These are phyloP conservation scores for Platanus orientalis DNA, from an alignment of 164 flowering plant genomes.

Conservation along the genomic window DNA sequence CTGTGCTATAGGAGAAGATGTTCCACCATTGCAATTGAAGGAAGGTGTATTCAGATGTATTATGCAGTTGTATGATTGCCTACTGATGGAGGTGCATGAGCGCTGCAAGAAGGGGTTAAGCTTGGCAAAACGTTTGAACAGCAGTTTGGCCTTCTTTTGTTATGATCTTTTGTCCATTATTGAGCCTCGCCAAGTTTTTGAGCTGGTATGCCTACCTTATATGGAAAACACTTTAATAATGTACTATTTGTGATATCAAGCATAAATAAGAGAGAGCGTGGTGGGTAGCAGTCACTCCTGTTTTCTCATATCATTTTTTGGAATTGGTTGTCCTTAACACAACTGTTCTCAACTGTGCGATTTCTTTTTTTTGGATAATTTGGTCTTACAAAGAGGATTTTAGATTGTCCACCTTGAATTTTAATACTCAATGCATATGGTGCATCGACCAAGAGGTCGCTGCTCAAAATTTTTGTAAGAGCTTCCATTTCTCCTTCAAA, in stretches of 20 bases:
- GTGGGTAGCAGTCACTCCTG: no score
- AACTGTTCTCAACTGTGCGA: no score
- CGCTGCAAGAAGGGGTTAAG: slow-evolving; percentile 96
- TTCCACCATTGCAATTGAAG: slow-evolving; percentile 96
- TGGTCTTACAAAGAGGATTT: not conserved
- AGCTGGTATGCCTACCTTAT: slow-evolving; percentile 54
- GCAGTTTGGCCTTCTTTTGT: slow-evolving; percentile 97
- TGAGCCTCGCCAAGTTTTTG: slow-evolving; percentile 99
- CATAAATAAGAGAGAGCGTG: no score
- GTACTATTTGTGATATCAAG: not conserved
- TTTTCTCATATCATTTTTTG: no score
- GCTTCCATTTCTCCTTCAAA: no score
- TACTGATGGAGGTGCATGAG: slow-evolving; percentile 95
- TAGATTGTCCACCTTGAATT: no score
- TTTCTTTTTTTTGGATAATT: no score
- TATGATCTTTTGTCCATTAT: slow-evolving; percentile 88
- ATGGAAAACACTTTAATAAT: slow-evolving; percentile 1
- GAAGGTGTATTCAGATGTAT: slow-evolving; percentile 97
- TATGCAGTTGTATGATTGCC: slow-evolving; percentile 95
- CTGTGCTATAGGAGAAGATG: slow-evolving; percentile 70
- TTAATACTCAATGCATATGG: no score
- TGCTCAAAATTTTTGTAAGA: no score
- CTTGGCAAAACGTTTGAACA: slow-evolving; percentile 92
- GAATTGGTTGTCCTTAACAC: no score
- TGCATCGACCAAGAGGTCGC: no score